phyloP scores from a whole-genome alignment of 768 basidiomycete genomes.

The Phylloporus rhodoxanthus region DNA sequence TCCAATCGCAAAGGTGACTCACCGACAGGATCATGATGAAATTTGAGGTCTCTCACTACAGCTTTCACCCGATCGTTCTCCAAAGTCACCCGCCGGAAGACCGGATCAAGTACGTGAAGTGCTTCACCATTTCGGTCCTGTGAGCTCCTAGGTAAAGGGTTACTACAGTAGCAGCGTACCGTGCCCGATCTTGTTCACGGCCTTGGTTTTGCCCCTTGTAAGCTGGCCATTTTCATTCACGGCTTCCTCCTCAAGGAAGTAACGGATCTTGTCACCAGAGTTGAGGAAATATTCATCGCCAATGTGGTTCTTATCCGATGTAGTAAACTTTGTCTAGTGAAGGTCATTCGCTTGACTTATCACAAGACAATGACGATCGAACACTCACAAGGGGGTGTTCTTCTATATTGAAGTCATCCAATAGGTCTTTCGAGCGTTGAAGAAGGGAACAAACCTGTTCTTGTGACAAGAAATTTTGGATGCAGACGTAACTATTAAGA shows the following conservation, averaged over 20 bases:
- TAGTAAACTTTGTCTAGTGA: constrained; percentile 82
- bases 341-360: not conserved
- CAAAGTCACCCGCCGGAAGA: constrained; percentile 73
- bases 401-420: constrained; percentile 71
- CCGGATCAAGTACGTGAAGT: constrained; percentile 79
- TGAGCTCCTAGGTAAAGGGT: not conserved
- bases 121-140: constrained; percentile 37
- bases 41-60: constrained; percentile 71
- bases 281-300: constrained; percentile 92
- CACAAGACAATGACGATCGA: not conserved
- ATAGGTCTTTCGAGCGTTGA: constrained; percentile 61
- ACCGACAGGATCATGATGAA: constrained; percentile 84
- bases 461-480: constrained; percentile 65
- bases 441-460: constrained; percentile 59
- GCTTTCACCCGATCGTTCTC: constrained; percentile 66
- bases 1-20: constrained; percentile 16
- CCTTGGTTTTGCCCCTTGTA: constrained; percentile 60
- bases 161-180: constrained; percentile 44
- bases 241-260: constrained; percentile 90
- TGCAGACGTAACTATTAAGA: constrained; percentile 60
- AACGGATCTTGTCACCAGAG: constrained; percentile 93
- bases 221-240: constrained; percentile 66
- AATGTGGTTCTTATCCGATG: constrained; percentile 64
- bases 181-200: constrained; percentile 95
- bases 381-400: constrained; percentile 74